phyloP scores from a whole-genome alignment of 139 green algal species.

The Zygnema circumcarinatum region DNA sequence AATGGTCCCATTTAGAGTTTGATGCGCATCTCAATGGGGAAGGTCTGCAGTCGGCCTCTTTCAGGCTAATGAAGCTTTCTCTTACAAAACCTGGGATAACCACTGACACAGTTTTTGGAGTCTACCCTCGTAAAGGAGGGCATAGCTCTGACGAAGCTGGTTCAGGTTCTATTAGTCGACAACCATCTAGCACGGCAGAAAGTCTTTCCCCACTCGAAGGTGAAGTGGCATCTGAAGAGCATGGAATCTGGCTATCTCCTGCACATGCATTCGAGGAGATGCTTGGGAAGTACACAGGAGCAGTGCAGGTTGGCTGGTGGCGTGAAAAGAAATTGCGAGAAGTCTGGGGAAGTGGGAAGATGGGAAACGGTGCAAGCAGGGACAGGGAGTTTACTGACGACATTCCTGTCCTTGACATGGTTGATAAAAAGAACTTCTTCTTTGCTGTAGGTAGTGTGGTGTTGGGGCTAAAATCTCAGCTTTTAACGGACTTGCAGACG shows the following conservation, averaged over 20 bases:
- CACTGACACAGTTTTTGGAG: background rate
- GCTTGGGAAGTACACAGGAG: background rate
- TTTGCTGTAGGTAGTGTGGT: background rate
- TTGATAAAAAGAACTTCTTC: background rate
- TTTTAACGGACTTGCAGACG: background rate
- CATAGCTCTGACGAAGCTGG: background rate
- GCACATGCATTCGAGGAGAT: background rate
- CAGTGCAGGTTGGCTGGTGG: background rate
- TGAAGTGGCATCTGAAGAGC: background rate
- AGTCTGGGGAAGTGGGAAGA: background rate
- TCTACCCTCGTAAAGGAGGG: background rate
- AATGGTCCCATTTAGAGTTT: conserved; percentile 25
- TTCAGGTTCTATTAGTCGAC: background rate
- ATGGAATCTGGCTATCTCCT: background rate
- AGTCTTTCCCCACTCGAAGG: background rate
- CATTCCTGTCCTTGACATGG: background rate
- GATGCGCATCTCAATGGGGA: background rate
- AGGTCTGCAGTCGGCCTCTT: background rate
- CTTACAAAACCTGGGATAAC: background rate
- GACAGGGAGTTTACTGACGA: background rate
- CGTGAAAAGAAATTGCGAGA: background rate
- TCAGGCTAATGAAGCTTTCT: background rate
- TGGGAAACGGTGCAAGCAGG: background rate
- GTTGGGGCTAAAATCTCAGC: background rate
- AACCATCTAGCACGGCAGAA: background rate